Evolutionary conservation across 2,329 filamentous ascomycete species (phyloP), one percentile per base, ranked within the genome.

Genomic region (Aurifilum marmelostoma): DNA sequence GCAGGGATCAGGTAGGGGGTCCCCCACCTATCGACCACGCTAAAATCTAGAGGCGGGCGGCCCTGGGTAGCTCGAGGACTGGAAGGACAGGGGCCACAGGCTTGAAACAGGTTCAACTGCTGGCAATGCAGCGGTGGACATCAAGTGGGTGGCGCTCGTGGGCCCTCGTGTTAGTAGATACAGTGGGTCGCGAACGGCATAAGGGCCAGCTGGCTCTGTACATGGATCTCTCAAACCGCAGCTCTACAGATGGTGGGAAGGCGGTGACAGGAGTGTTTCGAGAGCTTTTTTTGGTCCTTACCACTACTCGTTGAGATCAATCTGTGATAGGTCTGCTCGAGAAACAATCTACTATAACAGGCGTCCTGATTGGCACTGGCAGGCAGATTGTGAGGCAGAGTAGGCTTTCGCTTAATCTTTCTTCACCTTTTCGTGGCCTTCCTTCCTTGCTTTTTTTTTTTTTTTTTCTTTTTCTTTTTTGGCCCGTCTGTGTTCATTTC

Each of bases 91-190:
- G 62, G 61, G 56, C 43, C 67, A 41, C 50, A 21, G 29, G 41
- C 54, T 66, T 66, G 64, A 66, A 66, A 66, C 64, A 62, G 59
- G 59, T 62, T 62, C 59, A 62, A 43, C n/a, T 62, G 59, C 47
- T 66, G 64, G 64, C 64, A 66, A 29, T 63, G 61, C 41, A 63
- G 61, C 61, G 61, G 61, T 63, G 61, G 61, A 27, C 61, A 50
- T 63, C 41, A 41, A 63, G 61, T 63, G 61, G 61, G 61, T 63
- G 65, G 56, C 62, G 62, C 39, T 47, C 65, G 54, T 61, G 27
- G 61, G 65, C 65, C 58, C 65, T 66, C 65, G 65, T 66, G 65
- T 66, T 58, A 66, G 65, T 66, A 24, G n/a, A 37, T 24, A 37
- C 9, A 12, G 63, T 65, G 63, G 63, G 52, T 59, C 63, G 21